Base-by-base conservation (phyloP, 495 filamentous ascomycete species). In the Pseudoneurospora amorphoporcata region DNA sequence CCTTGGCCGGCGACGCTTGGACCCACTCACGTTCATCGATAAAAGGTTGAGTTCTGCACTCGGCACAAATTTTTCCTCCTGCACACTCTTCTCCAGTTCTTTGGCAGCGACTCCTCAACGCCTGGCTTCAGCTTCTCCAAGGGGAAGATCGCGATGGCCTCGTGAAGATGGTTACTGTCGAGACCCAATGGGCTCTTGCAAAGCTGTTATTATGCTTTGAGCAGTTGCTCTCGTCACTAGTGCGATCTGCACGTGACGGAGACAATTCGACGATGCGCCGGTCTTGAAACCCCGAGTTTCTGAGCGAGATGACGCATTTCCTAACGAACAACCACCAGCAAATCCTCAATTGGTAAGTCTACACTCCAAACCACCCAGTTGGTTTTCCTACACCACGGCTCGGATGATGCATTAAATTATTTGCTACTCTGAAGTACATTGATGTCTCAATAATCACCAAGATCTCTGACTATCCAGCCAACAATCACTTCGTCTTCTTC, bases 361-460 rank as follows among this genome's bases (percentile, higher is more conserved):
- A 39, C 47, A n/a, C 37, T 0, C 3, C 58, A 35, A 69, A 68
- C 38, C 40, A 73, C 65, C 45, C n/a, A 68, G 53, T 69, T 39
- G 38, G n/a, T 68, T 43, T 16, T 8, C 16, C 8, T 61, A 43
- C 69, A 72, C 79, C 76, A 12, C 43, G 32, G 72, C 71, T 77
- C 73, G 80, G 41, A 86, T 86, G 85, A 86, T 82, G 83, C 69
- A 84, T 68, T 39, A 70, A 82, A 85, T 84, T 89, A 89, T 88
- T 91, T 90, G 88, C 90, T 90, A 90, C 90, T 84, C 87, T 85
- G 87, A 90, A 83, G 76, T 77, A 79, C 74, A 78, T 72, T 82
- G 80, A 84, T 84, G 83, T 82, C 77, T 76, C 73, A 72, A 76
- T 80, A 84, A 85, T 86, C 85, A 87, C 86, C 86, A 87, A 88